Base-by-base conservation (phyloP, 805 yeast species). In the Lipomyces yamanashiensis region DNA sequence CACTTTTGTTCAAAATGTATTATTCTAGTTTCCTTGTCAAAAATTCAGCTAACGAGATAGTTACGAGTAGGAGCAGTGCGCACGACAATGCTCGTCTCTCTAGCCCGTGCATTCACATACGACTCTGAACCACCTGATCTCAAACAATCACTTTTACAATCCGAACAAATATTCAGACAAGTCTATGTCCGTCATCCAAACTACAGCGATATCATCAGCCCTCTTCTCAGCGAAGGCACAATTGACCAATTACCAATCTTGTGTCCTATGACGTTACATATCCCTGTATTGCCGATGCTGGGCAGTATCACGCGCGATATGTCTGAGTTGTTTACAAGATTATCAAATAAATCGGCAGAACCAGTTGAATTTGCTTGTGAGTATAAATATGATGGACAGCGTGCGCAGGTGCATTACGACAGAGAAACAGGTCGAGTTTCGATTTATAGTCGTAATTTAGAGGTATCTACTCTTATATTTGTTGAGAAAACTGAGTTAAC, bases 341-440 rank as follows among this genome's bases (percentile, higher is more conserved):
- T 70, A 7, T n/a, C 39, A 44, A 37, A 23, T 34, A 39, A 28
- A 1, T 47, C 19, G 9, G 56, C 21, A 21, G 2, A 21, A 33
- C 37, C 36, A 34, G 62, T 57, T 10, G 58, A 65, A 39, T 71
- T 71, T 52, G 59, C 71, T 2, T 71, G 73, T 57, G 73, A 71
- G 47, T 71, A 50, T 58, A 71, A 71, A 51, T 71, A 66, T 19
- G 69, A 71, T 40, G 73, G 73, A 5, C 73, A 71, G 51, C 59
- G 73, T 7, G 73, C 73, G 7, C 73, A 71, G 59, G 57, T 71
- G 0, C 73, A 71, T 40, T 63, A 44, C 44, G 67, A 67, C 23
- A 49, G 41, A 10, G 15, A 47, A 19, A 62, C 66, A 3, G 51
- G 51, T 1, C 61, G 57, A 34, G 57, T 67, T 12, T 63, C 71